Conservation (phyloP, 2,329 filamentous ascomycete genomes). For the Colletotrichum sp. region DNA sequence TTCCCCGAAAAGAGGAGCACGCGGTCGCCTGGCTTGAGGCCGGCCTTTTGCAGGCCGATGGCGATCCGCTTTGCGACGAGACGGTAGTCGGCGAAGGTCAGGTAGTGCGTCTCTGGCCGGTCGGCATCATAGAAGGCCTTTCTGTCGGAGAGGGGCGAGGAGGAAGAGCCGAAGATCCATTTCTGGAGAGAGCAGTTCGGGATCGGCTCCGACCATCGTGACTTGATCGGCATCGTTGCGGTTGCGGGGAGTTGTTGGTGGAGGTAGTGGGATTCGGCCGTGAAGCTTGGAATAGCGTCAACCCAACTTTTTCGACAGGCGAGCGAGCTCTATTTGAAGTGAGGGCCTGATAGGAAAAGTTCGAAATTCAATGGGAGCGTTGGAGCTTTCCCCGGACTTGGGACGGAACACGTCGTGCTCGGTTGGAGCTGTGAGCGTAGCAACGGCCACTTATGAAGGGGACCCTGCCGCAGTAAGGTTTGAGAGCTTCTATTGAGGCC, state of each 20-base stretch:
- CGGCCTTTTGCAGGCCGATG: conserved; percentile 67
- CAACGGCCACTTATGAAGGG: neutral
- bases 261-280: neutral
- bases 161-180: conserved; percentile 60
- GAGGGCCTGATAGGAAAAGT: neutral
- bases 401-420: neutral
- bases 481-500: neutral
- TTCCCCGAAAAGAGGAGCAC: conserved; percentile 78
- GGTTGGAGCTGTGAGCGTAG: neutral
- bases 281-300: neutral
- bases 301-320: neutral
- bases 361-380: neutral
- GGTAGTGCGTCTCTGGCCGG: conserved; percentile 68
- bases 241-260: neutral
- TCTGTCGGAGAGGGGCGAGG: conserved; percentile 45
- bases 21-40: conserved; percentile 71
- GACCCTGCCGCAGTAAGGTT: neutral
- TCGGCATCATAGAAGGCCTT: conserved; percentile 68
- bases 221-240: conserved; percentile 49
- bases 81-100: conserved; percentile 70
- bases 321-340: neutral
- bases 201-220: conserved; percentile 49
- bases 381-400: neutral
- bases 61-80: conserved; percentile 76
- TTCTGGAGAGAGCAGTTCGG: conserved; percentile 56